A percentile compares a stretch with the other conserved stretches of the same genome.
Evolutionary conservation across 495 filamentous ascomycete genomes (phyloP).

Genomic region (Alectoria sarmentosa): DNA sequence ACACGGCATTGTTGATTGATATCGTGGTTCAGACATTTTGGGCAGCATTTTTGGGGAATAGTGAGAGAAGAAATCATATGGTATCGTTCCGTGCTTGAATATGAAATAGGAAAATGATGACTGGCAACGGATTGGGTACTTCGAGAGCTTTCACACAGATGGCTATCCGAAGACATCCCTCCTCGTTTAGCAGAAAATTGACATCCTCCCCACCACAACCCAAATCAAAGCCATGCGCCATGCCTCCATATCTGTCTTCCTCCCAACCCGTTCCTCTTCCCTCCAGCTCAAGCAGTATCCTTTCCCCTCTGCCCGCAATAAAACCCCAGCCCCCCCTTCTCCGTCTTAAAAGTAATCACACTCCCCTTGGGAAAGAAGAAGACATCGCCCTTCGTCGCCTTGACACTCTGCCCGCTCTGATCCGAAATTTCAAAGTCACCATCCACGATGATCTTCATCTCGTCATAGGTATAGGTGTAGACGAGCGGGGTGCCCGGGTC

Average conservation of each 20-base stretch:
- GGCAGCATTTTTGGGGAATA: no score
- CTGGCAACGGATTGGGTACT: no score
- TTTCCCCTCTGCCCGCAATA: slow-evolving; percentile 43
- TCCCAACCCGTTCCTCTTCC: background rate
- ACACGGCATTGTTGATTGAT: no score
- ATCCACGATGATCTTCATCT: slow-evolving; percentile 77
- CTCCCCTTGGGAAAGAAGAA: slow-evolving; percentile 74
- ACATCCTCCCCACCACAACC: no score
- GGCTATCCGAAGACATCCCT: no score
- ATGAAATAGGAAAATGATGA: no score
- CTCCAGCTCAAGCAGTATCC: slow-evolving; percentile 16
- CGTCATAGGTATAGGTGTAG: slow-evolving; percentile 70
- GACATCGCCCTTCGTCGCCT: slow-evolving; percentile 62
- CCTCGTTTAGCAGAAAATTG: no score
- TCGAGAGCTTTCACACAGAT: no score
- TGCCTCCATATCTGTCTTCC: background rate
- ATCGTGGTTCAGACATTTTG: no score
- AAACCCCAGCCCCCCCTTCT: slow-evolving; percentile 64
- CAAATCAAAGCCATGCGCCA: background rate
- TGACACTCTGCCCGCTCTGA: slow-evolving; percentile 43
- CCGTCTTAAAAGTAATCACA: slow-evolving; percentile 68
- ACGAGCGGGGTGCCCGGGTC: slow-evolving; percentile 67
- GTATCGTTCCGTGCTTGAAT: no score
- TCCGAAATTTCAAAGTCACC: slow-evolving; percentile 62
- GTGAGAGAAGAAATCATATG: no score